Conservation (phyloP, 805 yeast genomes). For the Komagataella pastoris region DNA sequence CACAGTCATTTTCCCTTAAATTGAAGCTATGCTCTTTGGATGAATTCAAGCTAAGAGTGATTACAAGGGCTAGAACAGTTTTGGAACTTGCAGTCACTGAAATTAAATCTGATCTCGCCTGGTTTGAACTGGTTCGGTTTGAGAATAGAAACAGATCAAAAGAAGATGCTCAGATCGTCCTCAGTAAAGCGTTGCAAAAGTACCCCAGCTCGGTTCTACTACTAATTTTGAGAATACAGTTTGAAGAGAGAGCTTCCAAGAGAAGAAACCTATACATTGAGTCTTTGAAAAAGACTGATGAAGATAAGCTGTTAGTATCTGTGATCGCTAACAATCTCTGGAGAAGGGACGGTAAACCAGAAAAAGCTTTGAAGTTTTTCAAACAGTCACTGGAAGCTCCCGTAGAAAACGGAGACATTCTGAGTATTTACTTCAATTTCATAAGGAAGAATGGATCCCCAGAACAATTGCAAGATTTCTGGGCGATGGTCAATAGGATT, state of each 20-base stretch:
- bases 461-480: slow-evolving; percentile 17
- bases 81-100: slow-evolving; percentile 54
- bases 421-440: slow-evolving; percentile 52
- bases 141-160: slow-evolving; percentile 39
- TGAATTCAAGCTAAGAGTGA: slow-evolving; percentile 22
- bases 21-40: slow-evolving; percentile 33
- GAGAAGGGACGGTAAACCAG: slow-evolving; percentile 40
- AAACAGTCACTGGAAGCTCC: slow-evolving; percentile 50
- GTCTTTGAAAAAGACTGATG: slow-evolving; percentile 53
- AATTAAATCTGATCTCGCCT: slow-evolving; percentile 35
- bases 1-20: slow-evolving; percentile 39
- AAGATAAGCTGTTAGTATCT: slow-evolving; percentile 39
- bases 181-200: slow-evolving; percentile 43
- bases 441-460: slow-evolving; percentile 22
- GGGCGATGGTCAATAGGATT: background rate
- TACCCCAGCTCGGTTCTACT: slow-evolving; percentile 46
- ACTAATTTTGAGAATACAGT: slow-evolving; percentile 51
- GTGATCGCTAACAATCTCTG: slow-evolving; percentile 59
- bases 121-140: slow-evolving; percentile 43
- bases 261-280: slow-evolving; percentile 48
- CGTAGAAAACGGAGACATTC: slow-evolving; percentile 56
- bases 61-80: slow-evolving; percentile 54
- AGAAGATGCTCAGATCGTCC: slow-evolving; percentile 36
- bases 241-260: slow-evolving; percentile 32
- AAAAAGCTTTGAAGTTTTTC: slow-evolving; percentile 63